Percentiles rank a stretch among this genome's conserved stretches.
Evolutionary conservation across 352 stramenopile species (phyloP).

Genomic region (Nothophytophthora sp.): DNA sequence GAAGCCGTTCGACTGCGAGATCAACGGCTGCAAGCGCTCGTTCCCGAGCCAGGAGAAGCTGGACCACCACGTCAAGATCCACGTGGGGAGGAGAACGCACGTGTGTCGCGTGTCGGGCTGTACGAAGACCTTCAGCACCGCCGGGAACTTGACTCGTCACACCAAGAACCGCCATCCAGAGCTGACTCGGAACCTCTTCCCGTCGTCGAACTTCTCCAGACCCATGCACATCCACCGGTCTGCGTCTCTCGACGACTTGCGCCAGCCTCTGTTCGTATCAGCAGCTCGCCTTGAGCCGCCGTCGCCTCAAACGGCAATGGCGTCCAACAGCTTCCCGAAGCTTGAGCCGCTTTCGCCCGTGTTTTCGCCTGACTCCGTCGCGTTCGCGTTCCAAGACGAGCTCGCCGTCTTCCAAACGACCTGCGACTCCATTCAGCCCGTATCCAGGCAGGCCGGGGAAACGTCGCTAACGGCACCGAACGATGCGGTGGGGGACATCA

Average conservation of each 20-base stretch:
- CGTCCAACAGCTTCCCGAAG: slow-evolving; percentile 10
- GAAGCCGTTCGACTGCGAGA: slow-evolving; percentile 48
- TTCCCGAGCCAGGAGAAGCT: slow-evolving; percentile 48
- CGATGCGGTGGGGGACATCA: slow-evolving; percentile 17
- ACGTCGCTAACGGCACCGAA: slow-evolving; percentile 5
- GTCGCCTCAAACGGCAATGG: slow-evolving; percentile 5
- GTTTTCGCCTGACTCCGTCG: slow-evolving; percentile 26
- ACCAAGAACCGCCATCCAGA: slow-evolving; percentile 50
- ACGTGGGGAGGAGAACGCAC: slow-evolving; percentile 46
- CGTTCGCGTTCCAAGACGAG: slow-evolving; percentile 29
- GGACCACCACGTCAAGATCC: slow-evolving; percentile 54
- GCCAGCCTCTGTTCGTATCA: slow-evolving; percentile 1
- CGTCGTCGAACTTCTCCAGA: slow-evolving; percentile 15
- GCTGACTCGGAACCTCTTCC: slow-evolving; percentile 17
- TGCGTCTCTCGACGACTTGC: slow-evolving; percentile 1
- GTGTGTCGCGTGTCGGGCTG: slow-evolving; percentile 37
- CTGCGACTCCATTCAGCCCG: slow-evolving; percentile 4
- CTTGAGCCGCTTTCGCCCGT: slow-evolving; percentile 16
- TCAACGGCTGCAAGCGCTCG: slow-evolving; percentile 40
- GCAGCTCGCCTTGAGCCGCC: background rate
- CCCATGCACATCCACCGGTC: slow-evolving; percentile 7
- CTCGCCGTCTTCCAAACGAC: slow-evolving; percentile 21
- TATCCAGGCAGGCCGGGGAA: slow-evolving; percentile 5
- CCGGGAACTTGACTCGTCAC: slow-evolving; percentile 58
- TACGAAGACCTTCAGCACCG: slow-evolving; percentile 58